Evolutionary conservation across 306 rosid species (phyloP), one percentile per base, ranked within the genome.

Genomic region (Chamaecrista fasciculata): DNA sequence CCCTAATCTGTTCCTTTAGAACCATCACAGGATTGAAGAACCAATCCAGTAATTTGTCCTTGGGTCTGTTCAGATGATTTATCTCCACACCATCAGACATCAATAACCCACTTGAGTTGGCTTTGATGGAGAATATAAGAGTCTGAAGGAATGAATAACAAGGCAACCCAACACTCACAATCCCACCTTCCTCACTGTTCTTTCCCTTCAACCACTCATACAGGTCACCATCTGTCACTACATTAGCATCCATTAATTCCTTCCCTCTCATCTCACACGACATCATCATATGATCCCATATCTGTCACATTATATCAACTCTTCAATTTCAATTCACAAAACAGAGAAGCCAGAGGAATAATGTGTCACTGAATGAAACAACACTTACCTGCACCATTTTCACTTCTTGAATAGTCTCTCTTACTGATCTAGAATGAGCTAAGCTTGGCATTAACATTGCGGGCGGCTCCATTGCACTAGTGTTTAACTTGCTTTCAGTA

Each of bases 11-110:
- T 56, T 91, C 97, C 83, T 91, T 91, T 2, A 91, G 72, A 62
- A 91, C 88, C 89, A 91, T 81, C 42, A 88, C 70, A 56, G 97
- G 97, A 73, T 83, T 88, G 67, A 86, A 91, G 75, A 91, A 91
- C 97, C 97, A 88, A 70, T 91, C 97, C 85, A 86, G 62, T 77
- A 91, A 69, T 78, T 75, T 91, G 57, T 91, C 96, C 62, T 86
- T 84, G 14, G 96, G 97, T 71, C 97, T 81, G 67, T 91, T 91
- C 3, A 85, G 49, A 66, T 86, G 25, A 9, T 79, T 88, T 44
- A 91, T 80, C 70, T 88, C 97, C 26, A 91, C 48, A 59, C 71
- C 85, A 58, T 91, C 96, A 3, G 81, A 77, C 15, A 91, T 65
- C 76, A 88, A 49, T 3, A 91, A 62, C 8, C 97, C 97, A 10